Conservation (phyloP, 2,329 filamentous ascomycete genomes). For the Ilyonectria destructans region DNA sequence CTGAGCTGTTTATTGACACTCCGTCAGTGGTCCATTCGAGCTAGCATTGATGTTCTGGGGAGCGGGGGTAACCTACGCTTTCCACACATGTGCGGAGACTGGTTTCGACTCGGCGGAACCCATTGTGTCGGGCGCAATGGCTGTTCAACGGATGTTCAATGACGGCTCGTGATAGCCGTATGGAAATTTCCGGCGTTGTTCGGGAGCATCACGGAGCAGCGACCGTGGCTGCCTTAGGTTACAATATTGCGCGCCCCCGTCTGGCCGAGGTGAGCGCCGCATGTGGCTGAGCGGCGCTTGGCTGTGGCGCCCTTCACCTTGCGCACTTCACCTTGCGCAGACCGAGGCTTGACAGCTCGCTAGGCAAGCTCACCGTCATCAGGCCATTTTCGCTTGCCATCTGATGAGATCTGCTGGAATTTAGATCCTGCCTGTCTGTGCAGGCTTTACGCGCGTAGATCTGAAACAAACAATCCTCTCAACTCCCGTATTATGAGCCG, state of each 20-base stretch:
- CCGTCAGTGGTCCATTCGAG: conserved; percentile 41
- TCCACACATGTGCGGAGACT: conserved; percentile 65
- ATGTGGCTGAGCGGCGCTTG: conserved; percentile 36
- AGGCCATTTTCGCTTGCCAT: conserved; percentile 27
- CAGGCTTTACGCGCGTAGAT: conserved; percentile 9
- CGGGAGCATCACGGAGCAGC: conserved; percentile 53
- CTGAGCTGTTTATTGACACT: conserved; percentile 55
- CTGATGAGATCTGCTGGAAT: conserved; percentile 15
- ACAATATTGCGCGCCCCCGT: conserved; percentile 13
- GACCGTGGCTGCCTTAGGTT: conserved; percentile 54
- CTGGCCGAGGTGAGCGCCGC: conserved; percentile 16
- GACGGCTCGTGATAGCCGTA: conserved; percentile 50
- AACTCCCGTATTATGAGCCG: conserved; percentile 18
- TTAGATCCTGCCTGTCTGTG: conserved; percentile 14
- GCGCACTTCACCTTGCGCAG: conserved; percentile 5
- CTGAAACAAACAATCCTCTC: conserved; percentile 7
- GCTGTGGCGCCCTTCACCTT: conserved; percentile 32
- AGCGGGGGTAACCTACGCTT: conserved; percentile 63
- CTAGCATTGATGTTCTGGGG: background rate
- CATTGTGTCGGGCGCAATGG: conserved; percentile 65
- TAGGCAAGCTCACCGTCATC: conserved; percentile 6
- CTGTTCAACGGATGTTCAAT: conserved; percentile 51
- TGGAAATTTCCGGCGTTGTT: conserved; percentile 56
- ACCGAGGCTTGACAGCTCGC: conserved; percentile 2
- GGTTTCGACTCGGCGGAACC: conserved; percentile 72